Conservation (phyloP, 1,284 basidiomycete species). For the Tremellales sp. region DNA sequence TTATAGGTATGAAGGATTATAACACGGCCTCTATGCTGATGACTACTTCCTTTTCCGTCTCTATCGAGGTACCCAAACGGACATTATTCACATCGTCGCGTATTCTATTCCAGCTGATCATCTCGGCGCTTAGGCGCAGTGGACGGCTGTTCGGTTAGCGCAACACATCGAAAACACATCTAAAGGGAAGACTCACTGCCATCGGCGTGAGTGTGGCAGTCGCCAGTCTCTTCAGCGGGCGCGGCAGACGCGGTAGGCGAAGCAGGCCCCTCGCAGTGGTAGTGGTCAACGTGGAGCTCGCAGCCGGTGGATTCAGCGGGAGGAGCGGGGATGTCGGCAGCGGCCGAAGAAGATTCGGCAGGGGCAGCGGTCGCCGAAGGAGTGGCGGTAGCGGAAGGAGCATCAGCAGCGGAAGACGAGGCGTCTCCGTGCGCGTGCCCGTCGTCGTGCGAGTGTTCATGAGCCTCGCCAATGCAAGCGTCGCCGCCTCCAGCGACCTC, state of each 20-base stretch:
- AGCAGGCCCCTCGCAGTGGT: constrained; percentile 25
- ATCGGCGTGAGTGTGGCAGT: constrained; percentile 43
- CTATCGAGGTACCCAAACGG: too few species aligned
- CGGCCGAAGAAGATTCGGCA: constrained; percentile 6
- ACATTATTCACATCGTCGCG: too few species aligned
- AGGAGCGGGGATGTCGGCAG: constrained; percentile 10
- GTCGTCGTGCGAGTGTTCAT: constrained; percentile 3
- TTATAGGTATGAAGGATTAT: too few species aligned
- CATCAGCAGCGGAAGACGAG: constrained; percentile 6
- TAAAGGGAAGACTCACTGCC: constrained; percentile 15
- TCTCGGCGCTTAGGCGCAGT: too few species aligned
- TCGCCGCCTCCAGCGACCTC: constrained; percentile 42
- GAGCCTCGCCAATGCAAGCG: constrained; percentile 33
- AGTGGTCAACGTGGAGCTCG: constrained; percentile 22
- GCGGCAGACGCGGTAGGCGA: constrained; percentile 8
- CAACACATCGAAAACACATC: too few species aligned
- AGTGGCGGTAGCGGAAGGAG: constrained; percentile 9
- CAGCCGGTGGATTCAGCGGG: constrained; percentile 21
- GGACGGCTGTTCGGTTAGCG: too few species aligned
- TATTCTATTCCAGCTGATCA: too few species aligned
- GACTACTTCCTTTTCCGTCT: too few species aligned
- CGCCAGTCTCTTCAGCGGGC: constrained; percentile 13
- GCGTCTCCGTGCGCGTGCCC: constrained; percentile 7
- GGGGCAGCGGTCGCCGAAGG: constrained; percentile 5
- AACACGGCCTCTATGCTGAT: too few species aligned